Evolutionary conservation across 768 basidiomycete genomes (phyloP).

Genomic region (Naganishia kalamii): DNA sequence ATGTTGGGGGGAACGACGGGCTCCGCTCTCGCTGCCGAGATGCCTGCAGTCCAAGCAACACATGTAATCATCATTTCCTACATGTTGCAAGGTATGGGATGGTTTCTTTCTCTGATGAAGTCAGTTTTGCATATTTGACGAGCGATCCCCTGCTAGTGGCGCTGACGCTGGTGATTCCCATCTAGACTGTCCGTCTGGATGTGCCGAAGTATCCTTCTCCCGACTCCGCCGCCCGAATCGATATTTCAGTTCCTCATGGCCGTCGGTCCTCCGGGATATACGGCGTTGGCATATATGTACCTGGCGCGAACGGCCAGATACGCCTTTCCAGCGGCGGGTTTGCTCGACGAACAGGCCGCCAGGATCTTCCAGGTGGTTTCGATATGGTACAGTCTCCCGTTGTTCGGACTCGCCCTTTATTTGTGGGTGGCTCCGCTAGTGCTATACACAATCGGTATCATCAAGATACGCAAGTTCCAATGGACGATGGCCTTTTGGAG

Average conservation of each 20-base stretch:
- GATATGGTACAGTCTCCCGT: conserved; percentile 10
- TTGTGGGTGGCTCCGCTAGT: not conserved
- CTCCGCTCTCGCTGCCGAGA: not conserved
- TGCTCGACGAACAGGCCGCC: conserved; percentile 8
- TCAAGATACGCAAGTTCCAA: not conserved
- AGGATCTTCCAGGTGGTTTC: conserved; percentile 3
- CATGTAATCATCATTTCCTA: conserved; percentile 15
- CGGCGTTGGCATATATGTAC: conserved; percentile 19
- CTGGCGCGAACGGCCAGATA: conserved; percentile 1
- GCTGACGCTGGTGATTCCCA: not conserved
- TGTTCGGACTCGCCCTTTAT: conserved; percentile 13
- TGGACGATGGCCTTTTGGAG: conserved; percentile 1
- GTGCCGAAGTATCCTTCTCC: conserved; percentile 3
- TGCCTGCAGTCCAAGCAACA: not conserved
- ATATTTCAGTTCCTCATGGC: conserved; percentile 16
- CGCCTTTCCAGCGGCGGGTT: not conserved
- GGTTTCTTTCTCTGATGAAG: conserved; percentile 2
- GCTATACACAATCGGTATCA: not conserved
- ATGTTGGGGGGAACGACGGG: conserved; percentile 20
- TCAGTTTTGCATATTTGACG: not conserved
- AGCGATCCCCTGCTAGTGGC: too few relatives aligned
- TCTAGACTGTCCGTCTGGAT: conserved; percentile 12
- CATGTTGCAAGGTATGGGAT: conserved; percentile 17
- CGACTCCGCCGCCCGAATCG: conserved; percentile 9
- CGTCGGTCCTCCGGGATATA: conserved; percentile 19